Base-by-base conservation (phyloP, 2,329 filamentous ascomycete species). In the Corynespora cassiicola region DNA sequence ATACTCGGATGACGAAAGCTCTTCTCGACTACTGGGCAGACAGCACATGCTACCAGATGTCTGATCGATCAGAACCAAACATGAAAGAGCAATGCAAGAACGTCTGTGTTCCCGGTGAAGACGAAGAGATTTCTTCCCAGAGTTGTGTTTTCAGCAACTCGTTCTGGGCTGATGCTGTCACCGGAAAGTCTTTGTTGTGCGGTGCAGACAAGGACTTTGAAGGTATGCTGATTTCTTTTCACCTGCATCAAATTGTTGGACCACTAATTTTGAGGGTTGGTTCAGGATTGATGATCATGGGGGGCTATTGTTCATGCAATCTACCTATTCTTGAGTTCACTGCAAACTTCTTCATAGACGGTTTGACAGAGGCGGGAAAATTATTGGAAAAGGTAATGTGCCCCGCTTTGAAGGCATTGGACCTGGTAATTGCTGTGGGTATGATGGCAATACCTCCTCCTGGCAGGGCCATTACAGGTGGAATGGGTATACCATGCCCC, bases 281-380 rank as follows among this genome's bases (percentile, higher is more conserved):
- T n/a, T n/a, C n/a, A n/a, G n/a, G n/a, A n/a, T n/a, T n/a, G n/a
- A n/a, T n/a, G n/a, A n/a, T 24, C 22, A n/a, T n/a, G n/a, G n/a
- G n/a, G n/a, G 40, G 40, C 18, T 39, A 44, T 32, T 44, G 40
- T 15, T 20, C n/a, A 6, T 44, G 35, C 19, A 28, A 39, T 35
- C 31, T 39, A 31, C 35, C 40, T 2, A 39, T 39, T 19, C 34
- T 39, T 22, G 18, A 20, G 7, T 17, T 39, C 26, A 9, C 22
- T 5, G 40, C 23, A 6, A 30, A 44, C 16, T 39, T 39, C 26
- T 44, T 44, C 36, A 36, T 44, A 12, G 20, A 35, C 8, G 17
- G 30, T 17, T 25, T 36, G 5, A 27, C 8, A 11, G 30, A 44
- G 21, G 33, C 30, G 12, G 40, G 40, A 16, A 35, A 39, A 23